Base-by-base conservation (phyloP, 306 rosid genomes). In the Hippophae gyantsensis region DNA sequence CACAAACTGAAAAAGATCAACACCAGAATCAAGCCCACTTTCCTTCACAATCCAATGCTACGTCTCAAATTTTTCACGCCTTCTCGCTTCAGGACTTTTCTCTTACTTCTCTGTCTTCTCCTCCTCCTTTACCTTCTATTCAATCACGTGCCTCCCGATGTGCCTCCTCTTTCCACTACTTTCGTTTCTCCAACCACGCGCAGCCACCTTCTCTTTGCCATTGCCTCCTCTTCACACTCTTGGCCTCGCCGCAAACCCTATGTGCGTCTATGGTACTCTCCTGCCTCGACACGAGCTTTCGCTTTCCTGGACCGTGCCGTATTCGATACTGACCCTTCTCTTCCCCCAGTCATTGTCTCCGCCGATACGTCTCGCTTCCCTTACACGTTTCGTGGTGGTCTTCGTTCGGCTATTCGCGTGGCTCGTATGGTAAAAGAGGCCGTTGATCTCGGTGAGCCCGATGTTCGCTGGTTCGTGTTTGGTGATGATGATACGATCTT, bases 401-500 rank as follows among this genome's bases (percentile, higher is more conserved):
- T 88, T 8, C 78, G 89, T 13, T 92, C 95, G 13, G 99, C 96
- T 52, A 75, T 92, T 57, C 92, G 99, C 14, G 93, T 92, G 54
- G 96, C 98, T 9, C 81, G 95, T 8, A 81, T 70, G 13, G 99
- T 88, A 23, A 87, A 87, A 79, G 96, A 92, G 61, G 71, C 62
- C 0, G 89, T 82, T 7, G 95, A 83, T 12, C 87, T 87, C 9
- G 76, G 79, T 42, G 95, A 85, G 60, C 13, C 74, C 46, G 86
- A 71, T 8, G 93, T 83, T 38, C 70, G 95, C 75, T 92, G 99
- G 99, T 92, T 76, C 59, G 86, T 92, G 64, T 88, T 92, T 68
- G 96, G 99, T 9, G 96, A 92, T 32, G 99, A 92, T 14, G 96
- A 92, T 42, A 85, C 99, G 0, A 78, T 92, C 57, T 92, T 92